Evolutionary conservation across 352 stramenopile genomes (phyloP), one percentile per base, ranked within the genome.

Genomic region (Saprolegnia diclina): DNA sequence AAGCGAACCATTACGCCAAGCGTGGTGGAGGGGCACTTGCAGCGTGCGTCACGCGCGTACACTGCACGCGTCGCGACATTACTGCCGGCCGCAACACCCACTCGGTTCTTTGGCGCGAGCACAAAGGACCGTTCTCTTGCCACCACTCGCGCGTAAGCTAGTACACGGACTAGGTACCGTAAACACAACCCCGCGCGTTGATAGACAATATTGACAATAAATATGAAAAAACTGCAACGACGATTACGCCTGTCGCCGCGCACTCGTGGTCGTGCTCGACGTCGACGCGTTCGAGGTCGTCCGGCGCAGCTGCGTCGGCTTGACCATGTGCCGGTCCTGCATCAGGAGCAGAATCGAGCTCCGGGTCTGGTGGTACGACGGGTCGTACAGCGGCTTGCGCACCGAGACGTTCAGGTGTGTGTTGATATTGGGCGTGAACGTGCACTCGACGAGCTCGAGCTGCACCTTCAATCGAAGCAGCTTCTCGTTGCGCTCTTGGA

Each of bases 291-390:
- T 52, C 18, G 18, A 19, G 45, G 18, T 52, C 18, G 18, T 21
- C 21, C 45, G 18, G 45, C 45, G 45, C 21, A 52, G 18, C 18
- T 19, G 18, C 18, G 45, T 18, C 21, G 18, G 18, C 21, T 52
- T 52, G 21, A 19, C 21, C 18, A 21, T 21, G 21, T 52, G 45
- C 18, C 45, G 45, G 21, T 57, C 52, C 16, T 57, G 22, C 52
- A 57, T 57, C 52, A 57, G 7, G 52, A 57, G 22, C 32, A 57
- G 32, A 57, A 57, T 57, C 7, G 52, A 57, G 16, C 52, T 57
- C 32, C 52, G 52, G 22, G 9, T 7, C 32, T 57, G 52, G 32
- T 38, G 22, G 52, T 57, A 57, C 22, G 7, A 7, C 7, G 52
- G 52, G 16, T 57, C 52, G 16, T 57, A 57, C 52, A 57, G 16